phyloP scores from a whole-genome alignment of 805 yeast species.

The Pichia manshurica region DNA sequence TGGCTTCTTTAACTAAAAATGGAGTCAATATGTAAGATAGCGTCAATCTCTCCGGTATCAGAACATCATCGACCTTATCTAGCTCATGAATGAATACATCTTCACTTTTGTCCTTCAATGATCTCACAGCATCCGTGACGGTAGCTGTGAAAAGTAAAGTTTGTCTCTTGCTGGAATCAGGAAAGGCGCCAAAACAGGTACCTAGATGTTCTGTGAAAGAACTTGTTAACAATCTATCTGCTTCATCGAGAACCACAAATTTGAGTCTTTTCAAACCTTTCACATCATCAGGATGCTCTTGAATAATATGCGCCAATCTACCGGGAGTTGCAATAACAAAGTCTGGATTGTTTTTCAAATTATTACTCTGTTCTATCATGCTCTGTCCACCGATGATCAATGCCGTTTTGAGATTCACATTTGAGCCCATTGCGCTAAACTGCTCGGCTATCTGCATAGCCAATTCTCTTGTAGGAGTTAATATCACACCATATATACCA shows the following conservation, averaged over 20 bases:
- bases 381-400: constrained; percentile 95
- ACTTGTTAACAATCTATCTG: constrained; percentile 81
- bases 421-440: constrained; percentile 85
- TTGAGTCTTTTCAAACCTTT: constrained; percentile 72
- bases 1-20: constrained; percentile 84
- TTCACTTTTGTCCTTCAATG: constrained; percentile 59
- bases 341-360: constrained; percentile 80
- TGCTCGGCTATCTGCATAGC: constrained; percentile 98
- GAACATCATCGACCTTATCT: constrained; percentile 65
- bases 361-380: constrained; percentile 81
- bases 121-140: constrained; percentile 84
- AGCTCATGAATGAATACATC: constrained; percentile 70
- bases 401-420: constrained; percentile 75
- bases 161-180: constrained; percentile 69
- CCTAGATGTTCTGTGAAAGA: constrained; percentile 77
- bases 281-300: constrained; percentile 84
- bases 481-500: constrained; percentile 82
- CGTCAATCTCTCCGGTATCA: constrained; percentile 68
- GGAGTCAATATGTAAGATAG: constrained; percentile 74
- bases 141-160: constrained; percentile 94
- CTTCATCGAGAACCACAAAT: constrained; percentile 89
- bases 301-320: constrained; percentile 80
- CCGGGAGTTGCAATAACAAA: constrained; percentile 97
- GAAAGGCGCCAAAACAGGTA: constrained; percentile 65
- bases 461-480: constrained; percentile 91